Evolutionary conservation across 495 filamentous ascomycete species (phyloP).

Genomic region (Neurospora pannonica): DNA sequence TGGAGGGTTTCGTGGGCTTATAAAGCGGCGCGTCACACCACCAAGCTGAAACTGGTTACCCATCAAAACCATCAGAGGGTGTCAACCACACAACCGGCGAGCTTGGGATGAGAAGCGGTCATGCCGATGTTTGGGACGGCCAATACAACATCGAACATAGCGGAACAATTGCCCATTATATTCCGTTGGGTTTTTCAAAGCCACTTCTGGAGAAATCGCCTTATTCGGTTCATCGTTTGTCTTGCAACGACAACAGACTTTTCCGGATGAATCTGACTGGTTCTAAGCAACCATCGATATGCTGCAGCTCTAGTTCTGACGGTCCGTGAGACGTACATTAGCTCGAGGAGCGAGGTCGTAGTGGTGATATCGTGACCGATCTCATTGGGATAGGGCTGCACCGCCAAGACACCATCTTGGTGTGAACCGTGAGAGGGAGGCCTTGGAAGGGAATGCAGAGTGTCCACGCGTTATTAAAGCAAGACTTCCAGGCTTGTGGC

Average conservation of each 20-base stretch:
- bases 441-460: background rate
- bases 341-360: background rate
- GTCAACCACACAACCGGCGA: background rate
- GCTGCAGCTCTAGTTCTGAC: background rate
- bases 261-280: background rate
- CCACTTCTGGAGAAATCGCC: background rate
- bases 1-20: background rate
- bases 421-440: background rate
- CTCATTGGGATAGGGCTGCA: background rate
- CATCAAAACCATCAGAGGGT: background rate
- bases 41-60: background rate
- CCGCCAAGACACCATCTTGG: background rate
- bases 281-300: background rate
- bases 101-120: background rate
- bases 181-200: background rate
- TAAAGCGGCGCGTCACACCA: background rate
- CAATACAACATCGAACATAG: background rate
- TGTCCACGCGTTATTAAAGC: background rate
- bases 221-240: background rate
- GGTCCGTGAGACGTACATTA: background rate
- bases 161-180: background rate
- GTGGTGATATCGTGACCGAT: background rate
- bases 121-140: background rate
- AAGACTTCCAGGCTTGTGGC: background rate
- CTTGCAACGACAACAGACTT: background rate